Evolutionary conservation across 1,284 basidiomycete species (phyloP).

Genomic region (Microstroma glucosiphilum): DNA sequence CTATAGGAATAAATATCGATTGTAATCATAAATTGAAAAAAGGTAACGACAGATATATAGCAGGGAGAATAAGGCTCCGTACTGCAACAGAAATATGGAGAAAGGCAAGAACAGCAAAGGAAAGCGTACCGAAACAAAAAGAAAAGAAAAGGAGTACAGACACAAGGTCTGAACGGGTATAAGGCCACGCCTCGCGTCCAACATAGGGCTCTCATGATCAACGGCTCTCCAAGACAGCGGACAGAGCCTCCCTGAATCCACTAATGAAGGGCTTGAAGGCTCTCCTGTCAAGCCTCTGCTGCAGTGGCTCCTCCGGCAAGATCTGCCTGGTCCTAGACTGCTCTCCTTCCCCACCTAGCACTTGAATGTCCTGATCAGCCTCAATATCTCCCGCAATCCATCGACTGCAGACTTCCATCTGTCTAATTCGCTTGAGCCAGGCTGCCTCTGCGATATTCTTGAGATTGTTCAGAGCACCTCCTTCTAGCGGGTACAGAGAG

Average conservation of each 20-base stretch:
- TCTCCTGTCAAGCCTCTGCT: background rate
- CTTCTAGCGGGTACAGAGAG: background rate
- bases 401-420: slow-evolving; percentile 11
- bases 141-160: too few relatives aligned
- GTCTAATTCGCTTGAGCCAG: background rate
- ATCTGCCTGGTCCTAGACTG: background rate
- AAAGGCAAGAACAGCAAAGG: too few relatives aligned
- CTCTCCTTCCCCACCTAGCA: slow-evolving; percentile 26
- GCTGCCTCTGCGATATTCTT: background rate
- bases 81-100: too few relatives aligned
- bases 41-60: too few relatives aligned
- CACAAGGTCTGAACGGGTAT: too few relatives aligned
- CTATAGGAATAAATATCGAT: too few relatives aligned
- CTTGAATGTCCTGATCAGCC: slow-evolving; percentile 36
- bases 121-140: too few relatives aligned
- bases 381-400: slow-evolving; percentile 47
- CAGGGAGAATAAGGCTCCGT: too few relatives aligned
- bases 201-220: too few relatives aligned
- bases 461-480: background rate
- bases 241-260: background rate
- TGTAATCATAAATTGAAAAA: too few relatives aligned
- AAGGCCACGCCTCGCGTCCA: too few relatives aligned
- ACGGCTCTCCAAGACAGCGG: background rate
- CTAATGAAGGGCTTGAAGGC: background rate
- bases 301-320: slow-evolving; percentile 1